phyloP scores from a whole-genome alignment of 179 eudicot genomes.

The Actinidia polygama region DNA sequence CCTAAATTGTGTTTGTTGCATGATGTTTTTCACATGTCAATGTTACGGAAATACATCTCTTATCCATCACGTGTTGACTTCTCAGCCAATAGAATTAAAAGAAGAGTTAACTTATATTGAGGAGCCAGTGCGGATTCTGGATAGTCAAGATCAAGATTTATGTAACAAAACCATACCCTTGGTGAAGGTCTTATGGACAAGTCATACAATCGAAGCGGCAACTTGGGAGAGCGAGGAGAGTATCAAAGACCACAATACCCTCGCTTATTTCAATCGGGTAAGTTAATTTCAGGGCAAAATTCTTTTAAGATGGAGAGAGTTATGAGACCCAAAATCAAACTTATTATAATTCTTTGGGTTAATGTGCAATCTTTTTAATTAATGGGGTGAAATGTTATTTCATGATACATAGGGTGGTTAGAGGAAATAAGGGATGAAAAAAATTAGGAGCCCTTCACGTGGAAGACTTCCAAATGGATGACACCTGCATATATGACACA shows the following conservation, averaged over 20 bases:
- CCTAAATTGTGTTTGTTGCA: neutral
- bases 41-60: neutral
- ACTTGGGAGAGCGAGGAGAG: neutral
- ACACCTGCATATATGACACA: too few relatives aligned
- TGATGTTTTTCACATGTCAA: too few relatives aligned
- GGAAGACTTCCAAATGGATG: too few relatives aligned
- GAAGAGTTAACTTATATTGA: neutral
- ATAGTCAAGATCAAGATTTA: neutral
- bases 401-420: too few relatives aligned
- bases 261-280: neutral
- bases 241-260: neutral
- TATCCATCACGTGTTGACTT: neutral
- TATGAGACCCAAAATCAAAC: too few relatives aligned
- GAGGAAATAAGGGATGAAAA: too few relatives aligned
- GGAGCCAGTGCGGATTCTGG: neutral
- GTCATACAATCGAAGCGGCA: neutral
- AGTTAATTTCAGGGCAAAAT: too few relatives aligned
- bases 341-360: too few relatives aligned
- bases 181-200: neutral
- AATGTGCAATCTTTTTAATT: too few relatives aligned
- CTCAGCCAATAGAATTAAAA: neutral
- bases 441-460: too few relatives aligned
- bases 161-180: neutral
- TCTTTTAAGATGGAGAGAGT: too few relatives aligned
- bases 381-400: too few relatives aligned